These are phyloP conservation scores for Polygonum aviculare DNA, from an alignment of 148 eudicot species.

Conservation along the genomic window DNA sequence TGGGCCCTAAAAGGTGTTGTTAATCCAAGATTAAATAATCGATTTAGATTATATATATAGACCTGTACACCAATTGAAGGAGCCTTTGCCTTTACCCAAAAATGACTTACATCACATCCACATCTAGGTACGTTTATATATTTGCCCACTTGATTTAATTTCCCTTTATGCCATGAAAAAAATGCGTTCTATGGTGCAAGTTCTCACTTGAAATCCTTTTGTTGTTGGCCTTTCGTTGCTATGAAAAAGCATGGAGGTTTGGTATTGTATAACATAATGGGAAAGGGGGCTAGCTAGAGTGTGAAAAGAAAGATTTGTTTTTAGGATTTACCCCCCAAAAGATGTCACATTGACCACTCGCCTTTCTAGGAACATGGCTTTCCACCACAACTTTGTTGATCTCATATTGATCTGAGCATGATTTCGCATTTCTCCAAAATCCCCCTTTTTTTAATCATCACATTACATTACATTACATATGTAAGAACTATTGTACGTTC, in stretches of 20 bases:
- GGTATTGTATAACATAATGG: background rate
- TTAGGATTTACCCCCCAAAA: background rate
- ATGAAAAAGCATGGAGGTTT: constrained; percentile 3
- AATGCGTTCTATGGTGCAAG: constrained; percentile 4
- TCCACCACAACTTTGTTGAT: constrained; percentile 1
- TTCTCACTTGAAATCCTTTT: background rate
- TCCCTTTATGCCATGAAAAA: background rate
- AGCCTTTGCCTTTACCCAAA: background rate
- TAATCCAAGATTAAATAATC: background rate
- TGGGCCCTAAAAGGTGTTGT: background rate
- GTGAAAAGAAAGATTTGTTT: constrained; percentile 5
- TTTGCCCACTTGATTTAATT: constrained; percentile 1
- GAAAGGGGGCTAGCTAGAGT: background rate
- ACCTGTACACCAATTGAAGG: background rate
- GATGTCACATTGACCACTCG: background rate
- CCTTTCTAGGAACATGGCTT: constrained; percentile 2
- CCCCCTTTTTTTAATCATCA: background rate
- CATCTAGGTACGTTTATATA: background rate
- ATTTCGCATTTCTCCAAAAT: background rate
- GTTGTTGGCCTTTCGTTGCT: background rate
- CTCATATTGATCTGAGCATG: background rate
- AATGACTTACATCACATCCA: background rate
- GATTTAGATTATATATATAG: background rate
- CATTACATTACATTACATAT: background rate
- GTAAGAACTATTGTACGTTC: background rate